Base-by-base conservation (phyloP, 805 yeast species). In the Myxozyma sirexii region DNA sequence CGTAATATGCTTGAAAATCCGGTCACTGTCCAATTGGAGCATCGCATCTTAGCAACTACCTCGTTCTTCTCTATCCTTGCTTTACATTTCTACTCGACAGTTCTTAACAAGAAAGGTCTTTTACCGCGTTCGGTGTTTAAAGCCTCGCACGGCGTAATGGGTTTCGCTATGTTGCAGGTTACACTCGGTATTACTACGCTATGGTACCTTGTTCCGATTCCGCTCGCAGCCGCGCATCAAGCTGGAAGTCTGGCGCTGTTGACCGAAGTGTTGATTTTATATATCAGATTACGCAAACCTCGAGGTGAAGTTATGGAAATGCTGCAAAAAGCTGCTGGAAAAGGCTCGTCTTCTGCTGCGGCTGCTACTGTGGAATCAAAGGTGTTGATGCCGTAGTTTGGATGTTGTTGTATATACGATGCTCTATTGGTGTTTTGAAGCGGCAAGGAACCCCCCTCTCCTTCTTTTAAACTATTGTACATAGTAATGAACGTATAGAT, bases 1-100 rank as follows among this genome's bases (percentile, higher is more conserved):
- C 85, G 97, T 78, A 94, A 94, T 71, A 75, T 90, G 73, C 80
- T 94, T 44, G 99, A 94, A 74, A 94, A 94, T 73, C 99, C 98
- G 61, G 84, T 96, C 5, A 92, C 97, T 1, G 99, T 94, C 39
- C 99, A 94, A 75, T 77, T 94, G 66, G 86, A 85, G 59, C 99
- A 94, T 75, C 83, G 99, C 73, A 81, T 87, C 24, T 75, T 92
- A 60, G 99, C 97, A 3, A 82, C 83, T 17, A 77, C 94, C 13
- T 86, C 98, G 0, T 93, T 92, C 74, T 80, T 81, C 62, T 75
- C 90, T 0, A 60, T 68, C 35, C 33, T 57, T 7, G 62, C 48
- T 7, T 51, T 56, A 29, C 97, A 91, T 70, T 66, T 88, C 76
- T 86, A 84, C 68, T 45, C 67, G 10, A 53, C 42, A 19, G 24